Conservation (phyloP, 495 filamentous ascomycete species). For the Daldinia grandis region DNA sequence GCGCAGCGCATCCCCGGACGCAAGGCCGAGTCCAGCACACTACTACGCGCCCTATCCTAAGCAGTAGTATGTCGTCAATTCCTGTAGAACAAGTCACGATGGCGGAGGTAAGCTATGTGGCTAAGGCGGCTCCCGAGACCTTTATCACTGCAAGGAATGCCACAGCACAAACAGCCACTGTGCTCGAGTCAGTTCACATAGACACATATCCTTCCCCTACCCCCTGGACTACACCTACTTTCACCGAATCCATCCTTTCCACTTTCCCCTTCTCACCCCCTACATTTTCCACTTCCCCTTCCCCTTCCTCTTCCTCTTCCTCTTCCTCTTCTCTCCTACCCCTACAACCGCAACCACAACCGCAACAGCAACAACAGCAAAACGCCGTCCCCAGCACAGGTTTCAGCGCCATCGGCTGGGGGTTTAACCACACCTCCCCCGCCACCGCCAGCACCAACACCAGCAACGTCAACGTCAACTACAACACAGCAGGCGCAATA, state of each 20-base stretch:
- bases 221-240: background rate
- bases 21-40: background rate
- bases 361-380: background rate
- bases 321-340: background rate
- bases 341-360: background rate
- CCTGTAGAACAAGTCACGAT: background rate
- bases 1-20: background rate
- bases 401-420: conserved; percentile 16
- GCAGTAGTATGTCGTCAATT: background rate
- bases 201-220: conserved; percentile 10
- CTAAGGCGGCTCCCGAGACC: background rate
- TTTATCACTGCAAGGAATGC: background rate
- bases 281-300: background rate
- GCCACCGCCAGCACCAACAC: background rate
- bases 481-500: background rate
- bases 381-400: background rate
- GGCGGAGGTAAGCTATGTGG: conserved; percentile 6
- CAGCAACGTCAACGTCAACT: background rate
- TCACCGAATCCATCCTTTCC: background rate
- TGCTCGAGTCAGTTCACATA: background rate
- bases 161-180: background rate
- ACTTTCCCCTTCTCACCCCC: conserved; percentile 12
- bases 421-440: conserved; percentile 13
- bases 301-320: background rate
- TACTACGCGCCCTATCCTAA: background rate